Conservation (phyloP, 2,329 filamentous ascomycete species). For the Paramyrothecium roridum region DNA sequence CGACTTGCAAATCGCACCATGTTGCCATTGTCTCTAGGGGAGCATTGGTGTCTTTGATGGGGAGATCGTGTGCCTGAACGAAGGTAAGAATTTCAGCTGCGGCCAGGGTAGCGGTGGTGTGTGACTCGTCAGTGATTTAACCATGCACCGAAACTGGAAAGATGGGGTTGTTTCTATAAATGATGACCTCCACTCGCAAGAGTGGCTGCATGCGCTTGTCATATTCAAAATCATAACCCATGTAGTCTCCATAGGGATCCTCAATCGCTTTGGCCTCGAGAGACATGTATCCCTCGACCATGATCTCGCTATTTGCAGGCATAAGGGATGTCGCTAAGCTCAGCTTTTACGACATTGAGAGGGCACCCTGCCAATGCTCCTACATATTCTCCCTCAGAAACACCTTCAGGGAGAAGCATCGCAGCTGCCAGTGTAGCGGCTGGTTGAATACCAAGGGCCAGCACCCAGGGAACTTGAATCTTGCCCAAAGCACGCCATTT, state of each 20-base stretch:
- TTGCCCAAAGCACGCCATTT: constrained; percentile 42
- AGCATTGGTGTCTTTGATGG: constrained; percentile 38
- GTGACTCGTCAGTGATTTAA: constrained; percentile 39
- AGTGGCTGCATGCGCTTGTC: constrained; percentile 33
- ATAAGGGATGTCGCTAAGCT: constrained; percentile 44
- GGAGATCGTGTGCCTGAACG: constrained; percentile 32
- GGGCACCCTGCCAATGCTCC: constrained; percentile 40
- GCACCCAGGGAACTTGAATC: constrained; percentile 31
- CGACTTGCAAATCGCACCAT: constrained; percentile 51
- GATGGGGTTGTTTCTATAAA: constrained; percentile 43
- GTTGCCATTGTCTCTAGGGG: constrained; percentile 45
- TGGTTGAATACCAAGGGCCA: constrained; percentile 47
- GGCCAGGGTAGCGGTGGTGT: constrained; percentile 38
- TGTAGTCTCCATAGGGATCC: constrained; percentile 46
- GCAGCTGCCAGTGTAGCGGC: constrained; percentile 45
- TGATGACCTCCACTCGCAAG: constrained; percentile 43
- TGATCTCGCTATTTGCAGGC: constrained; percentile 46
- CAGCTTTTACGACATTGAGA: constrained; percentile 47
- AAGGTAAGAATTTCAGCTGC: constrained; percentile 37
- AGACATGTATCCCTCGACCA: constrained; percentile 40
- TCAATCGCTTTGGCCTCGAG: constrained; percentile 33
- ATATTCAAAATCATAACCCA: constrained; percentile 21
- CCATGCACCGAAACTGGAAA: constrained; percentile 45
- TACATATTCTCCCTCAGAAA: constrained; percentile 45
- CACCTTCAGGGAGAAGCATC: constrained; percentile 46